phyloP scores from a whole-genome alignment of 495 filamentous ascomycete species.

The Cudoniella acicularis region DNA sequence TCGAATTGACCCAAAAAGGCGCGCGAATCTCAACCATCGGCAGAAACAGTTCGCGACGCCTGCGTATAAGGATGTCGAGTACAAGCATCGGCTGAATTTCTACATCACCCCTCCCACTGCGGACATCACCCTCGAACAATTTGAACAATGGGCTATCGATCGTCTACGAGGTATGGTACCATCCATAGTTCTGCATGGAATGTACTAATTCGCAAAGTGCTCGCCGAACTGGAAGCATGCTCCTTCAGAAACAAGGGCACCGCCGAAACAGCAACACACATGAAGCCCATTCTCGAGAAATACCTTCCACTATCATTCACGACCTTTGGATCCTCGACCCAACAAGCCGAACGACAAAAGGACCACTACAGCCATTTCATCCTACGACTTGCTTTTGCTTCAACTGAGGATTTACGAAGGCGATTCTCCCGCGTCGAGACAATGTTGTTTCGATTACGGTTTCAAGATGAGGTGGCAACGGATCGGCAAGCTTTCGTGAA shows the following conservation, averaged over 20 bases:
- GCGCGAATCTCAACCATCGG: slow-evolving; percentile 68
- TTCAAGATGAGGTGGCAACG: slow-evolving; percentile 61
- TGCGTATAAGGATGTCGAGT: slow-evolving; percentile 67
- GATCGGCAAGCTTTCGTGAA: slow-evolving; percentile 77
- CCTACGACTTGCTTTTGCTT: slow-evolving; percentile 86
- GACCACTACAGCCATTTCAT: slow-evolving; percentile 99
- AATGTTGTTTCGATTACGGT: slow-evolving; percentile 79
- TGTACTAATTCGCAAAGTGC: slow-evolving; percentile 51
- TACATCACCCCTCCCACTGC: slow-evolving; percentile 84
- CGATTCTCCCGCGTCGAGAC: slow-evolving; percentile 85
- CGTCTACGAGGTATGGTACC: slow-evolving; percentile 63
- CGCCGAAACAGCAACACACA: slow-evolving; percentile 72
- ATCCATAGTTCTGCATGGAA: background rate
- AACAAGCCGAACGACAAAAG: slow-evolving; percentile 77
- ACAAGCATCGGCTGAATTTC: slow-evolving; percentile 85
- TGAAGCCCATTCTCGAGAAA: slow-evolving; percentile 78
- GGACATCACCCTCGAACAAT: slow-evolving; percentile 95
- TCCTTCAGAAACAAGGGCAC: slow-evolving; percentile 86
- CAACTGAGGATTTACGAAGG: slow-evolving; percentile 85
- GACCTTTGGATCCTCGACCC: slow-evolving; percentile 13
- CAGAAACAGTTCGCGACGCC: slow-evolving; percentile 82
- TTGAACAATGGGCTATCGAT: slow-evolving; percentile 99
- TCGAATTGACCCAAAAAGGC: slow-evolving; percentile 78
- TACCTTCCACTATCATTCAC: slow-evolving; percentile 72
- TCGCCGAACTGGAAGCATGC: slow-evolving; percentile 93